A percentile compares a stretch with the other conserved stretches of the same genome.
Evolutionary conservation across 2,329 filamentous ascomycete genomes (phyloP).

Genomic region (Neoscytalidium dimidiatum): DNA sequence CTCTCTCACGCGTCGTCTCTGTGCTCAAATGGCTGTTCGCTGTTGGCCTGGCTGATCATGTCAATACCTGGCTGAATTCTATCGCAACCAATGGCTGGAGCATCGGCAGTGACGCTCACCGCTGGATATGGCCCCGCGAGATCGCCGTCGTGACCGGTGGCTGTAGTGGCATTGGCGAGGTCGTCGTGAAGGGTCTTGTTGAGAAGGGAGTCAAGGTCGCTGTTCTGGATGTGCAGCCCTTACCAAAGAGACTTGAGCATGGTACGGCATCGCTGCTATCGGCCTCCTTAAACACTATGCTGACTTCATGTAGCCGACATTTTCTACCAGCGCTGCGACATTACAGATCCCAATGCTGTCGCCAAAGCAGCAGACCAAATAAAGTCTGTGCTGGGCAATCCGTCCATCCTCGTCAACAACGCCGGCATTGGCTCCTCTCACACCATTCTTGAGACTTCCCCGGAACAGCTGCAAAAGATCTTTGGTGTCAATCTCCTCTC

Average conservation of each 20-base stretch:
- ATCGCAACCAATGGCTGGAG: conserved; percentile 43
- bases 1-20: conserved; percentile 25
- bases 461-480: conserved; percentile 34
- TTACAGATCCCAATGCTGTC: conserved; percentile 34
- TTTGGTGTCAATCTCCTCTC: conserved; percentile 40
- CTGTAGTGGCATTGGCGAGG: conserved; percentile 37
- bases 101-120: conserved; percentile 32
- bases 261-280: conserved; percentile 24
- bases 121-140: conserved; percentile 35
- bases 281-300: neutral
- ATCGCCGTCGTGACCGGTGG: conserved; percentile 41
- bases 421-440: conserved; percentile 35
- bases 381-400: conserved; percentile 27
- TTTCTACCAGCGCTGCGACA: conserved; percentile 36
- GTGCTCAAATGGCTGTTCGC: conserved; percentile 33
- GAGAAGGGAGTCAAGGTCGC: conserved; percentile 33
- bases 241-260: conserved; percentile 31
- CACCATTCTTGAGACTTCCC: conserved; percentile 34
- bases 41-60: conserved; percentile 32
- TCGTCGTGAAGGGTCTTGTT: conserved; percentile 31
- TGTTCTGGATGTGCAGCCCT: conserved; percentile 34
- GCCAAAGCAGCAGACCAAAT: conserved; percentile 29
- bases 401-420: conserved; percentile 40
- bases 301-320: conserved; percentile 28
- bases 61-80: conserved; percentile 33